Conservation (phyloP, 2,329 filamentous ascomycete genomes). For the Alternaria triticimaculans region DNA sequence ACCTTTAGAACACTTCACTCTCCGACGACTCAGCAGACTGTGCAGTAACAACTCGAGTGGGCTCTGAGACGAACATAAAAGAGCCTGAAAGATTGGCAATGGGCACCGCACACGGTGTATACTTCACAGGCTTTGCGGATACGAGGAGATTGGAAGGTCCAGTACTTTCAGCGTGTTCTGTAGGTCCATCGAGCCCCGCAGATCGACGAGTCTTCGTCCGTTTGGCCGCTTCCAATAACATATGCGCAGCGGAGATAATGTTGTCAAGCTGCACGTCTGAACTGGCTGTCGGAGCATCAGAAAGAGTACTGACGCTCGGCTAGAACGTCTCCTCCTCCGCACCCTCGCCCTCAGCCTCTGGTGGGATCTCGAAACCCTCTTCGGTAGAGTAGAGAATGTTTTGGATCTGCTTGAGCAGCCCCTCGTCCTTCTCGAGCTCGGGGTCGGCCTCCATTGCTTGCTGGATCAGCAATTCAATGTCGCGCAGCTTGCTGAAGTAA, state of each 20-base stretch:
- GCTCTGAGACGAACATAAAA: neutral
- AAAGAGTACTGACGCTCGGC: conserved; percentile 8
- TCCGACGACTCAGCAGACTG: conserved; percentile 54
- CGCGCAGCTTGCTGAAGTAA: conserved; percentile 97
- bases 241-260: conserved; percentile 8
- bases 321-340: conserved; percentile 72
- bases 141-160: neutral
- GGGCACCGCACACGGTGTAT: neutral
- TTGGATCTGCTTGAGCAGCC: conserved; percentile 94
- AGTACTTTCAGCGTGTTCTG: neutral
- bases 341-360: conserved; percentile 74
- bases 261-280: neutral
- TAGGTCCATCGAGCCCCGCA: neutral
- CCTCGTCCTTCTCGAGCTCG: conserved; percentile 91
- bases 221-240: conserved; percentile 6
- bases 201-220: neutral
- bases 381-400: conserved; percentile 97
- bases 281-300: conserved; percentile 2
- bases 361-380: conserved; percentile 81
- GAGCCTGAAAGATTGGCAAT: neutral
- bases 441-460: conserved; percentile 91
- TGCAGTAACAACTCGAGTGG: conserved; percentile 36
- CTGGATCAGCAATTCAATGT: conserved; percentile 95
- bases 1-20: conserved; percentile 20
- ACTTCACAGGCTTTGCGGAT: neutral